Conservation (phyloP, 805 yeast genomes). For the Naumovozyma dairenensis region DNA sequence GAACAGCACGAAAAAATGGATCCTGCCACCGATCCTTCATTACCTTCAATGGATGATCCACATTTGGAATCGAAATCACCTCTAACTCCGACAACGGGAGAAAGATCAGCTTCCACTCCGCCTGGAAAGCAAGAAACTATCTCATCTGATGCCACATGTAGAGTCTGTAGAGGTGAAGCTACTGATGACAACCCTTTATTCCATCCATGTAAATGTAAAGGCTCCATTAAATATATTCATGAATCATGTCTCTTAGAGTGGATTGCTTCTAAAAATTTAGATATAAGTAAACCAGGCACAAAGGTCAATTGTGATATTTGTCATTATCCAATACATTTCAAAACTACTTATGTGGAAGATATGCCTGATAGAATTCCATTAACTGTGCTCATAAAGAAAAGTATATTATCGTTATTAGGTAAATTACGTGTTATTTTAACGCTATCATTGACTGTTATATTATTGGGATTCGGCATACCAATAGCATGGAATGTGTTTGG, state of each 20-base stretch:
- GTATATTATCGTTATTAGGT: conserved; percentile 17
- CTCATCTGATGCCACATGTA: conserved; percentile 43
- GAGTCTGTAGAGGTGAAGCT: conserved; percentile 92
- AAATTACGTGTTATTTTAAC: conserved; percentile 13
- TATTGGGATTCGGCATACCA: conserved; percentile 41
- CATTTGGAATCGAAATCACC: no score
- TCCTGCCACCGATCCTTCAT: no score
- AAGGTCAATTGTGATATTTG: conserved; percentile 79
- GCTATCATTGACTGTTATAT: conserved; percentile 26
- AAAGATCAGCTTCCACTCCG: no score
- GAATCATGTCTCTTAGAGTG: conserved; percentile 86
- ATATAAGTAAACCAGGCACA: conserved; percentile 31
- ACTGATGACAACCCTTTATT: conserved; percentile 66
- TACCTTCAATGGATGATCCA: no score
- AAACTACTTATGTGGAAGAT: conserved; percentile 50
- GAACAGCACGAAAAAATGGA: no score
- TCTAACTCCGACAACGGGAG: no score
- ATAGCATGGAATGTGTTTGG: conserved; percentile 46
- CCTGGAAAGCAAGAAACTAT: no score
- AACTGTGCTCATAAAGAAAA: conserved; percentile 35
- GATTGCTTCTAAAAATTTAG: conserved; percentile 40
- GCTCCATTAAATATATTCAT: conserved; percentile 87
- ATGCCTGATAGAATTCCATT: conserved; percentile 61
- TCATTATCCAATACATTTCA: conserved; percentile 60
- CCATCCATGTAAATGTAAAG: conserved; percentile 90